A percentile compares a stretch with the other conserved stretches of the same genome.
Evolutionary conservation across 2,329 filamentous ascomycete species (phyloP).

Genomic region (Penicillium sp.): DNA sequence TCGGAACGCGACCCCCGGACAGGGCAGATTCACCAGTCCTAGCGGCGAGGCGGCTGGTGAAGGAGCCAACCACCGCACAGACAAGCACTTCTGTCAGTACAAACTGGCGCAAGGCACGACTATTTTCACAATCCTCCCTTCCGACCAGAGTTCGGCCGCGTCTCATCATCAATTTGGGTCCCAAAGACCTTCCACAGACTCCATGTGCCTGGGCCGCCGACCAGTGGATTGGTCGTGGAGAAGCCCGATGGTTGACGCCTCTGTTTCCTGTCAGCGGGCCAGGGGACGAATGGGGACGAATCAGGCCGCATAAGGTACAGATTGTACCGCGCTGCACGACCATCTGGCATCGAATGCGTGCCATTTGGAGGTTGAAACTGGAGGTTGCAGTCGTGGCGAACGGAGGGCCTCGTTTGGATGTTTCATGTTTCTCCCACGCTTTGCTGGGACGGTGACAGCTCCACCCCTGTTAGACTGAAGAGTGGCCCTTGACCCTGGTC

Average conservation of each 20-base stretch:
- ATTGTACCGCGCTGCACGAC: conserved; percentile 1
- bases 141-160: conserved; percentile 1
- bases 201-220: conserved; percentile 9
- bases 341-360: background rate
- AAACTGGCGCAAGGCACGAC: conserved; percentile 14
- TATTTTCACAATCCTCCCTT: background rate
- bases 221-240: conserved; percentile 14
- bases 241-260: conserved; percentile 16
- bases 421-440: conserved; percentile 14
- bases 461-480: conserved; percentile 7
- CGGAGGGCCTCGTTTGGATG: conserved; percentile 3
- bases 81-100: background rate
- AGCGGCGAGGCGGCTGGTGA: conserved; percentile 21
- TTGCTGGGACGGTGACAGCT: conserved; percentile 11
- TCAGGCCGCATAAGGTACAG: conserved; percentile 12
- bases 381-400: conserved; percentile 10
- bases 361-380: conserved; percentile 8
- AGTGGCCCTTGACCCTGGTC: background rate
- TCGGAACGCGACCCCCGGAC: conserved; percentile 8
- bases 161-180: conserved; percentile 22
- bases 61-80: conserved; percentile 22
- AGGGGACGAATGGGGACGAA: conserved; percentile 18
- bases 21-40: conserved; percentile 14
- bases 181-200: conserved; percentile 6
- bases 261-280: conserved; percentile 13